Conservation (phyloP, 2,329 filamentous ascomycete genomes). For the Ophiobolus disseminans region DNA sequence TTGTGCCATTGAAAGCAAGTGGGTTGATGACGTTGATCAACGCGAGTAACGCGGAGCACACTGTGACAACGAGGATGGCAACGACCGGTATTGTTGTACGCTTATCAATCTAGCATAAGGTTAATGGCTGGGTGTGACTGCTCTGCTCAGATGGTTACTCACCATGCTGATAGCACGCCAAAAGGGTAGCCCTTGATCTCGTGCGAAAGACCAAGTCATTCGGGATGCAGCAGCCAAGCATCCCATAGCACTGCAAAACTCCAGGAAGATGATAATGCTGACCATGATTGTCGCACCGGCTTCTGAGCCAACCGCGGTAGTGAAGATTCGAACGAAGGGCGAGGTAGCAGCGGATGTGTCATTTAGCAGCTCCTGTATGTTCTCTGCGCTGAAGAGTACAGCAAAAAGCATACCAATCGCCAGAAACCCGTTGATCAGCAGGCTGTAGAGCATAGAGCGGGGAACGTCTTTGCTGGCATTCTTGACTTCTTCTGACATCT, state of each 20-base stretch:
- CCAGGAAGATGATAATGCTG: conserved; percentile 50
- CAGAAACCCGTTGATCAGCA: conserved; percentile 51
- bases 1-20: conserved; percentile 45
- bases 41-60: conserved; percentile 54
- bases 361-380: conserved; percentile 30
- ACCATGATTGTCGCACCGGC: conserved; percentile 58
- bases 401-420: conserved; percentile 53
- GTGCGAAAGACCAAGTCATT: conserved; percentile 55
- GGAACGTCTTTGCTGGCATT: conserved; percentile 49
- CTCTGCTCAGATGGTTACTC: conserved; percentile 1
- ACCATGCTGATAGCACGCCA: conserved; percentile 39
- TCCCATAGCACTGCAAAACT: conserved; percentile 52
- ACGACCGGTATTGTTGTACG: conserved; percentile 54
- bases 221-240: conserved; percentile 52
- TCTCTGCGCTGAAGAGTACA: conserved; percentile 50
- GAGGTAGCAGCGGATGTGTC: conserved; percentile 26
- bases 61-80: conserved; percentile 55
- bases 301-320: conserved; percentile 36
- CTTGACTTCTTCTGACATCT: conserved; percentile 51
- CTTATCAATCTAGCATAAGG: conserved; percentile 36
- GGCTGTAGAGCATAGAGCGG: conserved; percentile 53
- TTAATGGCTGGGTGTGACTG: conserved; percentile 9
- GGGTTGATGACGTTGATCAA: conserved; percentile 62
- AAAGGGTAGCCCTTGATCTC: conserved; percentile 53
- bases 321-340: conserved; percentile 62